Percentiles rank a stretch among this genome's conserved stretches.
Conservation (phyloP, 108 stramenopile genomes). For the Stephanodiscus minutulus region DNA sequence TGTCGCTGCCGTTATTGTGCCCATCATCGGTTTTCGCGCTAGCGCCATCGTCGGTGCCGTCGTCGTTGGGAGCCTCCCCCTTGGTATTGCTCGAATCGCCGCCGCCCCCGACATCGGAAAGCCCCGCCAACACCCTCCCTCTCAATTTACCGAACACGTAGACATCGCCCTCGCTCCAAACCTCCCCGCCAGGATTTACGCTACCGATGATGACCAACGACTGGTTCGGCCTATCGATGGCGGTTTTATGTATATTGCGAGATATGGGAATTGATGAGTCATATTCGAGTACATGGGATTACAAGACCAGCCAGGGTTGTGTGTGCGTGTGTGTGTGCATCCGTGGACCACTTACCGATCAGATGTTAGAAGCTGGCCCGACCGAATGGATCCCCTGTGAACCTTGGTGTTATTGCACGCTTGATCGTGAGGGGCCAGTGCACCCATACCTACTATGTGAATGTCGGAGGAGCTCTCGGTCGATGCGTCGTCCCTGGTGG, state of each 20-base stretch:
- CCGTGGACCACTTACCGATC: conserved; percentile 1
- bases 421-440: conserved; percentile 3
- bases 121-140: conserved; percentile 45
- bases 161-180: conserved; percentile 46
- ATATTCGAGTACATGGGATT: too few relatives aligned
- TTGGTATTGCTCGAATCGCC: not conserved
- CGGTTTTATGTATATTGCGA: too few relatives aligned
- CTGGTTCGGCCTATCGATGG: conserved; percentile 17
- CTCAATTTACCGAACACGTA: conserved; percentile 40
- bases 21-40: not conserved
- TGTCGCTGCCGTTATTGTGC: not conserved
- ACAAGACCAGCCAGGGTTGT: too few relatives aligned
- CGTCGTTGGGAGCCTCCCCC: not conserved
- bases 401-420: conserved; percentile 24
- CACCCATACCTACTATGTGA: conserved; percentile 1
- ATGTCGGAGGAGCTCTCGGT: not conserved
- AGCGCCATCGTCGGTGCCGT: not conserved
- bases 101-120: conserved; percentile 8
- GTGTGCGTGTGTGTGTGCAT: too few relatives aligned
- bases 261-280: too few relatives aligned
- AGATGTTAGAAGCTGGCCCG: conserved; percentile 40
- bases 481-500: not conserved
- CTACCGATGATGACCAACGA: conserved; percentile 42
- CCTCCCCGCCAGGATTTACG: conserved; percentile 47
- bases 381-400: conserved; percentile 41